Percentiles rank a stretch among this genome's conserved stretches.
Conservation (phyloP, 1,284 basidiomycete species). For the Malassezia yamatoensis region DNA sequence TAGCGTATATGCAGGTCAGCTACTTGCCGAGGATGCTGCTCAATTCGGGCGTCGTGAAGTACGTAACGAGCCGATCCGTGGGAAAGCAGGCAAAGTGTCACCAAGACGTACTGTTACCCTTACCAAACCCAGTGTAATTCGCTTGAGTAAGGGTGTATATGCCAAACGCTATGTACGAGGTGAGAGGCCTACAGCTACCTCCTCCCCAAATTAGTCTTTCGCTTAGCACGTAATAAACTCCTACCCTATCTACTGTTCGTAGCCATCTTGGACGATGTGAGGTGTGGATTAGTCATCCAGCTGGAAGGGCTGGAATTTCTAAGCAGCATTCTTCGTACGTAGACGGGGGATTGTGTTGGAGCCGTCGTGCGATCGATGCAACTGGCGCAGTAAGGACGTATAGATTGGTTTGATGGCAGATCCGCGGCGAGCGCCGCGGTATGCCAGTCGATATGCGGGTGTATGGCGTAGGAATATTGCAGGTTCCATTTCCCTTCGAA, state of each 20-base stretch:
- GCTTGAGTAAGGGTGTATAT: slow-evolving; percentile 39
- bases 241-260: too few relatives aligned
- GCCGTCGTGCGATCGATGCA: not conserved
- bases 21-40: slow-evolving; percentile 4
- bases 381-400: not conserved
- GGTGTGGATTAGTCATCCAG: not conserved
- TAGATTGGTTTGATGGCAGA: not conserved
- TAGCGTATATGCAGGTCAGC: slow-evolving; percentile 24
- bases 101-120: slow-evolving; percentile 14
- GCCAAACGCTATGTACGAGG: slow-evolving; percentile 25
- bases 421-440: slow-evolving; percentile 1
- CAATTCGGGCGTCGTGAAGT: slow-evolving; percentile 6
- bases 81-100: not conserved
- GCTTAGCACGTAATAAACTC: too few relatives aligned
- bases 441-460: not conserved
- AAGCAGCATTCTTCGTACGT: slow-evolving; percentile 1
- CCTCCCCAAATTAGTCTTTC: too few relatives aligned
- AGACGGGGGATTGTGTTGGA: not conserved
- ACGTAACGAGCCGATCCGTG: slow-evolving; percentile 6
- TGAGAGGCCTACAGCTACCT: too few relatives aligned
- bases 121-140: slow-evolving; percentile 34
- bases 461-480: too few relatives aligned
- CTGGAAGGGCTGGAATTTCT: not conserved
- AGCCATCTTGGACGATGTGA: too few relatives aligned
- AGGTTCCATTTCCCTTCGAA: too few relatives aligned